These are phyloP conservation scores for Lodderomyces margitis DNA, from an alignment of 1,139 yeast species.

Conservation along the genomic window DNA sequence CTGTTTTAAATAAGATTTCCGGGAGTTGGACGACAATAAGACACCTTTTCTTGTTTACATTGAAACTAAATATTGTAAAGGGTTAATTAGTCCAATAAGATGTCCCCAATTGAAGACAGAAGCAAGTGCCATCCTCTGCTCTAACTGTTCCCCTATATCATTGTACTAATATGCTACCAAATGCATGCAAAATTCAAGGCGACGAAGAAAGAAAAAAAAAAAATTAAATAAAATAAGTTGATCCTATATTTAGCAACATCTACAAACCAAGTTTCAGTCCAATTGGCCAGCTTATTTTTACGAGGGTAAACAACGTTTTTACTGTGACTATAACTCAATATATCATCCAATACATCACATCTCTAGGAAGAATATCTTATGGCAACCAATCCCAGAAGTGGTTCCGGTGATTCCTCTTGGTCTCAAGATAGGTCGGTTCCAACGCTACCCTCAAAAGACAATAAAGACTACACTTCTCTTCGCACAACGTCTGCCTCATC, in stretches of 20 bases:
- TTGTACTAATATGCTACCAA: no score
- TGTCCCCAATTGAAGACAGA: no score
- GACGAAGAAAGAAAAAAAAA: background rate
- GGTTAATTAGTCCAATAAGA: no score
- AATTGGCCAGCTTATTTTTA: background rate
- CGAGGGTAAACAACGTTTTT: no score
- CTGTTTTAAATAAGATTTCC: no score
- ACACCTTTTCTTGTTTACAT: no score
- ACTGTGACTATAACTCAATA: no score
- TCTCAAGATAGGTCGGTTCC: conserved; percentile 40
- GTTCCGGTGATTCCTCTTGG: conserved; percentile 26
- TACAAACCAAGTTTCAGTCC: background rate
- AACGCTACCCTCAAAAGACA: conserved; percentile 18
- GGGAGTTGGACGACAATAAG: no score
- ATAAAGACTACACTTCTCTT: background rate
- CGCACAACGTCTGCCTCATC: conserved; percentile 1
- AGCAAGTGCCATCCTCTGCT: no score
- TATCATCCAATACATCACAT: conserved; percentile 4
- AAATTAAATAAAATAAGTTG: background rate
- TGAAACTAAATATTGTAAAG: no score
- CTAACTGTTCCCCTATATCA: no score
- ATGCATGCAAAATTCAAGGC: background rate
- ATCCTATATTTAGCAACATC: conserved; percentile 2
- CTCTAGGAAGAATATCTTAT: background rate
- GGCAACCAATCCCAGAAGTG: conserved; percentile 15